A percentile compares a stretch with the other conserved stretches of the same genome.
phyloP scores from a whole-genome alignment of 371 early-diverging fungal genomes.

The Rhizomucor pusillus region DNA sequence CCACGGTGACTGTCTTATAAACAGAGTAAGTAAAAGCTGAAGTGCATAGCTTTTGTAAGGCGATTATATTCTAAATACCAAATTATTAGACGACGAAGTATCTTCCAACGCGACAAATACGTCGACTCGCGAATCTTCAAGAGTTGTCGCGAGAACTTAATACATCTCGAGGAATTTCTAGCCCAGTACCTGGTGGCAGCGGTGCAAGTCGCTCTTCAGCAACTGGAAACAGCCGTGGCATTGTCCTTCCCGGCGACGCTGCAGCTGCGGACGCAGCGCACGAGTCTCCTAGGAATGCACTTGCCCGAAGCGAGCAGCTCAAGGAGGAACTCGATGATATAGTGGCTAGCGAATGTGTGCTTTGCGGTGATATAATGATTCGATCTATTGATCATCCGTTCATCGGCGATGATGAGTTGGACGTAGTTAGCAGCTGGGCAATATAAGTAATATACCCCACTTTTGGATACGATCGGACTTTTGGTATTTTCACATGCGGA shows the following conservation, averaged over 20 bases:
- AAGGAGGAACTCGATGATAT: slow-evolving; percentile 80
- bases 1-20: slow-evolving; percentile 86
- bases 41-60: neutral
- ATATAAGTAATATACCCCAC: slow-evolving; percentile 28
- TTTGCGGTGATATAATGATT: slow-evolving; percentile 91
- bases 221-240: slow-evolving; percentile 23
- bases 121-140: slow-evolving; percentile 50
- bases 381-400: slow-evolving; percentile 76
- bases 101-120: slow-evolving; percentile 33
- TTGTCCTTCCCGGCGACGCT: slow-evolving; percentile 29
- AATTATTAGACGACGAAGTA: slow-evolving; percentile 27
- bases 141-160: slow-evolving; percentile 45
- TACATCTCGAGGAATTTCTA: neutral
- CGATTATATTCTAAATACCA: neutral
- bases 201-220: neutral
- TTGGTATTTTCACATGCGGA: too few species aligned
- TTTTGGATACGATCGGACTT: too few species aligned
- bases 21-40: slow-evolving; percentile 53
- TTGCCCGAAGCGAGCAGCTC: slow-evolving; percentile 39
- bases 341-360: slow-evolving; percentile 80
- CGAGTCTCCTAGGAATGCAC: slow-evolving; percentile 34
- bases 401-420: slow-evolving; percentile 53
- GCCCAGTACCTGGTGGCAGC: neutral
- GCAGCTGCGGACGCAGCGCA: slow-evolving; percentile 17
- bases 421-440: slow-evolving; percentile 52